A percentile compares a stretch with the other conserved stretches of the same genome.
Evolutionary conservation across 208 protist genomes (phyloP).

Genomic region (Leishmania guyanensis): DNA sequence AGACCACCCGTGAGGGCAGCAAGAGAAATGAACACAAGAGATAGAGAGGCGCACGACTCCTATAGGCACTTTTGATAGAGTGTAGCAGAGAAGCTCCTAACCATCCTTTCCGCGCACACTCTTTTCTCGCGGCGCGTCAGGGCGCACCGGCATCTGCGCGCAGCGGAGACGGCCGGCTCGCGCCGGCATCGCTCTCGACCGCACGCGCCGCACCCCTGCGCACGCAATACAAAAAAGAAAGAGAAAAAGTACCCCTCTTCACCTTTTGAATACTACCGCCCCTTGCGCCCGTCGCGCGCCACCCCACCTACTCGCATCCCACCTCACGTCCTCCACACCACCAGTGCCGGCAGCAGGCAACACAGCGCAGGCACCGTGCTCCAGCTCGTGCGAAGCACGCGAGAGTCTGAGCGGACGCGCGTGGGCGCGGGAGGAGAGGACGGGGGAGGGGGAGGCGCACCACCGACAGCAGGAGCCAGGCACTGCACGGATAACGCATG

Average conservation of each 20-base stretch:
- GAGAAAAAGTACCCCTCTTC: background rate
- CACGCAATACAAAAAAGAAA: background rate
- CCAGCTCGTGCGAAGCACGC: background rate
- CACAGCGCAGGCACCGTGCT: too few species aligned
- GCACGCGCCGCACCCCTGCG: constrained; percentile 2
- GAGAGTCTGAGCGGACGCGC: background rate
- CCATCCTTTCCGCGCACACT: constrained; percentile 1
- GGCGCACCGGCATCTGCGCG: background rate
- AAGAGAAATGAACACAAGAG: too few species aligned
- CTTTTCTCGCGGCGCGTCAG: background rate
- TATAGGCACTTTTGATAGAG: background rate
- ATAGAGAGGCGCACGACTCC: too few species aligned
- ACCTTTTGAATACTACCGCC: background rate
- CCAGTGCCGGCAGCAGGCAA: background rate
- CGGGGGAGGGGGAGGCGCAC: background rate
- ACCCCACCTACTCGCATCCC: background rate
- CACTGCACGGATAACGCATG: background rate
- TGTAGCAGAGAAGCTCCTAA: background rate
- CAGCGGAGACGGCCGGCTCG: background rate
- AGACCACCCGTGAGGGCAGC: too few species aligned
- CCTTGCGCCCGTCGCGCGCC: background rate
- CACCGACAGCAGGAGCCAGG: background rate
- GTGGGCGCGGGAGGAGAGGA: background rate
- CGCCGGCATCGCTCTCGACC: background rate
- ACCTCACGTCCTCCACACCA: background rate